Base-by-base conservation (phyloP, 768 basidiomycete genomes). In the Dacryopinax spathularia region DNA sequence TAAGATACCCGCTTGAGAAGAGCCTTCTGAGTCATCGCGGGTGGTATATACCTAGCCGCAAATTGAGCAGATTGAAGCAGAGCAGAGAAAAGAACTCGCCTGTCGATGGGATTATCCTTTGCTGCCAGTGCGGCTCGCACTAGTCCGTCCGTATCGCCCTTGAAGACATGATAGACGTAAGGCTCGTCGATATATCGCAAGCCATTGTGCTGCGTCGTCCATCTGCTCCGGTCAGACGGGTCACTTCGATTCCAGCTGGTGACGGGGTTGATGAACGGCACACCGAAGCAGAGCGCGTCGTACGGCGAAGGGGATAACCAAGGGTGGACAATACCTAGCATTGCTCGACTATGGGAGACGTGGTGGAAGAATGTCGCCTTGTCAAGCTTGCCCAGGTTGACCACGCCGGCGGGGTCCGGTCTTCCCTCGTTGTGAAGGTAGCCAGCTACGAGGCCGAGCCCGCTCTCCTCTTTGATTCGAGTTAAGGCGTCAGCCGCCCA, bases 241-340 rank as follows among this genome's bases (percentile, higher is more conserved):
- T 72, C 39, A 1, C 64, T 34, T 1, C 43, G 13, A 63, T 71
- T 66, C 68, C 69, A 70, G 2, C 64, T 37, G 13, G 39, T 43
- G 61, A 73, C 65, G 2, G 73, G 70, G 61, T 72, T 72, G 65
- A 73, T 69, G 65, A 73, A 73, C 1, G 73, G 73, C 2, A 72
- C 61, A 10, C 68, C 67, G 34, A 70, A 39, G 44, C 67, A 66
- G 2, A 67, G 60, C 1, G 65, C 67, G 29, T 67, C 67, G 33
- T 64, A 67, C 12, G 65, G 67, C 15, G 65, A 63, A 22, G 65
- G 67, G 20, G 65, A 65, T 10, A 67, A 33, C 7, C 9, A 20
- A 12, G 67, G 67, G 2, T 48, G 31, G 6, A 65, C 67, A 22
- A 66, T 34, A 33, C 67, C 67, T 6, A 67, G 10, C 39, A 67